phyloP scores from a whole-genome alignment of 2,329 filamentous ascomycete genomes.

The Cladosporium austrohemisphaericum region DNA sequence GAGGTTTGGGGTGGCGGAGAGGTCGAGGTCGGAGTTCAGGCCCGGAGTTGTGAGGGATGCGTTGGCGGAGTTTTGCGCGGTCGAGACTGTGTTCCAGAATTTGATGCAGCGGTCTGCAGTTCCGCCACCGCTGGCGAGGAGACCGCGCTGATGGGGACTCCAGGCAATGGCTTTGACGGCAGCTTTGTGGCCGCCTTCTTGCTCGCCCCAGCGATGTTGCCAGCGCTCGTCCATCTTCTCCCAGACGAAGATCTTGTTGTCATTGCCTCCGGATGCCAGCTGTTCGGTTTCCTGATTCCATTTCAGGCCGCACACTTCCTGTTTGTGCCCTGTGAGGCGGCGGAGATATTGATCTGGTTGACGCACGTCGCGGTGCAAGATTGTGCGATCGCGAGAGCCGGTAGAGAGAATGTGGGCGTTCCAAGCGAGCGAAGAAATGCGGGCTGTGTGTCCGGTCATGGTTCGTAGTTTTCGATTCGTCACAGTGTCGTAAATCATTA shows the following conservation, averaged over 20 bases:
- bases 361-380: slow-evolving; percentile 93
- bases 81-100: slow-evolving; percentile 80
- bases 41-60: slow-evolving; percentile 29
- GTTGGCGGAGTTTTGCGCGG: slow-evolving; percentile 38
- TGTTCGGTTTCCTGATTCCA: slow-evolving; percentile 98
- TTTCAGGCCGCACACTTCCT: slow-evolving; percentile 92
- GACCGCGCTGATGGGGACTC: slow-evolving; percentile 91
- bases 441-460: slow-evolving; percentile 93
- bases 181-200: slow-evolving; percentile 90
- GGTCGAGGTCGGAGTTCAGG: slow-evolving; percentile 27
- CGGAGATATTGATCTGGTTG: slow-evolving; percentile 85
- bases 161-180: slow-evolving; percentile 97
- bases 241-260: slow-evolving; percentile 99
- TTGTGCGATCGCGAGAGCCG: slow-evolving; percentile 85
- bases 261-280: slow-evolving; percentile 91
- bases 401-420: slow-evolving; percentile 97
- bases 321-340: slow-evolving; percentile 89
- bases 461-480: slow-evolving; percentile 79
- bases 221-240: slow-evolving; percentile 92
- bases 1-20: slow-evolving; percentile 23
- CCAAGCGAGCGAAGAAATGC: slow-evolving; percentile 93
- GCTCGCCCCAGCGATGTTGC: slow-evolving; percentile 88
- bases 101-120: slow-evolving; percentile 95
- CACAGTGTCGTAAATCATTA: slow-evolving; percentile 97
- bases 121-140: slow-evolving; percentile 92